Evolutionary conservation across 768 basidiomycete genomes (phyloP).

Genomic region (Gloeopeniophorella convolvens): DNA sequence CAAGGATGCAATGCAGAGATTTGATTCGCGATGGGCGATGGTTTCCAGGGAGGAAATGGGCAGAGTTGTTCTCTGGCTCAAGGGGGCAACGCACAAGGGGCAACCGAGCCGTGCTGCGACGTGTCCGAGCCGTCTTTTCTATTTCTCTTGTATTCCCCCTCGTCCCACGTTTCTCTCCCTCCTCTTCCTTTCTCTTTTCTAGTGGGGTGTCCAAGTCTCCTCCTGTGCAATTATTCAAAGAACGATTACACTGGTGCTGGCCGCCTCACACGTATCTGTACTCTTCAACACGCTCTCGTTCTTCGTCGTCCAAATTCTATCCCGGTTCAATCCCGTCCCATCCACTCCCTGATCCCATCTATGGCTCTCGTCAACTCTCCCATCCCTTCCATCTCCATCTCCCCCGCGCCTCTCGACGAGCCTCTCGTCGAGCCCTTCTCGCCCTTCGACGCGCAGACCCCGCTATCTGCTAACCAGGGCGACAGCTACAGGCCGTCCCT

Average conservation of each 20-base stretch:
- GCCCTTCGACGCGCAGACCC: conserved; percentile 41
- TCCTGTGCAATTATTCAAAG: conserved; percentile 18
- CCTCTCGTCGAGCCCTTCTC: conserved; percentile 50
- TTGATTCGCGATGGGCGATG: too few species aligned
- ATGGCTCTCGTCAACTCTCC: conserved; percentile 32
- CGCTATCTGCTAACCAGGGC: conserved; percentile 28
- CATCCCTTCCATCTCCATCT: conserved; percentile 66
- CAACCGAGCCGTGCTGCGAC: too few species aligned
- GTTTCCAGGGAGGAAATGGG: background rate
- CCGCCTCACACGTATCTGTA: conserved; percentile 25
- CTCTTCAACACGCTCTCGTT: background rate
- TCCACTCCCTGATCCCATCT: conserved; percentile 19
- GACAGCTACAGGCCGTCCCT: conserved; percentile 53
- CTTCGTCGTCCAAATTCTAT: conserved; percentile 35
- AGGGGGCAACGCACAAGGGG: too few species aligned
- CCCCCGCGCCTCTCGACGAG: conserved; percentile 55
- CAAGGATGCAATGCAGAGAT: too few species aligned
- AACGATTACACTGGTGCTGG: conserved; percentile 30
- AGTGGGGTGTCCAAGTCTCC: conserved; percentile 15
- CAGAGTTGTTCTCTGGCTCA: too few species aligned
- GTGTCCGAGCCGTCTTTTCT: conserved; percentile 5
- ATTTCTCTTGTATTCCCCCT: conserved; percentile 17
- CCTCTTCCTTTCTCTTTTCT: conserved; percentile 31
- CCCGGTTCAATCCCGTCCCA: conserved; percentile 25
- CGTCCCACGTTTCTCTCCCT: conserved; percentile 23